Percentiles rank a stretch among this genome's conserved stretches.
phyloP scores from a whole-genome alignment of 176 grass and related monocot species.

The Dendrocalamus sinicus region DNA sequence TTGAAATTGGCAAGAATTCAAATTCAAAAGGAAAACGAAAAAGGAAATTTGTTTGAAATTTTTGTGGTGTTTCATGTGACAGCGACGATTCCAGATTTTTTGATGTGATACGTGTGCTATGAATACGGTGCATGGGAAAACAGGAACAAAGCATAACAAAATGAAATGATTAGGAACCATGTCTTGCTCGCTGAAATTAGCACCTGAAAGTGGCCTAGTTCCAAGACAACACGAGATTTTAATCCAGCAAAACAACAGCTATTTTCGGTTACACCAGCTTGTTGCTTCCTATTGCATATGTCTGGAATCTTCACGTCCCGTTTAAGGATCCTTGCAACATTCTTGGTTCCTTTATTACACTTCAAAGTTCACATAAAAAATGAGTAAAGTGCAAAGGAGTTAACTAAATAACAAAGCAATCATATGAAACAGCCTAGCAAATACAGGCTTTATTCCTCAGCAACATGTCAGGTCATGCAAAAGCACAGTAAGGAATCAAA shows the following conservation, averaged over 20 bases:
- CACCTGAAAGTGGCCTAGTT: neutral
- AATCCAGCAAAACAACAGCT: neutral
- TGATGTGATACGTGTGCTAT: neutral
- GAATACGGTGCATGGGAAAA: neutral
- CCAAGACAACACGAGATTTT: neutral
- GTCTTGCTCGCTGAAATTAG: neutral
- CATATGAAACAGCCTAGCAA: constrained; percentile 7
- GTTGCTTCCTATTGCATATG: neutral
- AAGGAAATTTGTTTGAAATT: too few species aligned
- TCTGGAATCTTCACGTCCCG: neutral
- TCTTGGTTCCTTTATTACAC: neutral
- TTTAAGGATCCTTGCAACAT: neutral
- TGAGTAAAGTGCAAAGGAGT: neutral
- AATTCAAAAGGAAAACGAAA: too few species aligned
- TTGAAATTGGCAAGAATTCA: too few species aligned
- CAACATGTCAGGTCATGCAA: neutral
- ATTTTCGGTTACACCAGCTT: neutral
- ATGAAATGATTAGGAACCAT: neutral
- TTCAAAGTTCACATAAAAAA: neutral
- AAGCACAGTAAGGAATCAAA: neutral
- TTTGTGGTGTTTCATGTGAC: neutral
- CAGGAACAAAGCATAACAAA: neutral
- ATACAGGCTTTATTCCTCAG: constrained; percentile 13
- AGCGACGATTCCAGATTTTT: neutral
- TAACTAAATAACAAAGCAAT: neutral